Base-by-base conservation (phyloP, 129 eudicot genomes). In the Artemisia tridentata region DNA sequence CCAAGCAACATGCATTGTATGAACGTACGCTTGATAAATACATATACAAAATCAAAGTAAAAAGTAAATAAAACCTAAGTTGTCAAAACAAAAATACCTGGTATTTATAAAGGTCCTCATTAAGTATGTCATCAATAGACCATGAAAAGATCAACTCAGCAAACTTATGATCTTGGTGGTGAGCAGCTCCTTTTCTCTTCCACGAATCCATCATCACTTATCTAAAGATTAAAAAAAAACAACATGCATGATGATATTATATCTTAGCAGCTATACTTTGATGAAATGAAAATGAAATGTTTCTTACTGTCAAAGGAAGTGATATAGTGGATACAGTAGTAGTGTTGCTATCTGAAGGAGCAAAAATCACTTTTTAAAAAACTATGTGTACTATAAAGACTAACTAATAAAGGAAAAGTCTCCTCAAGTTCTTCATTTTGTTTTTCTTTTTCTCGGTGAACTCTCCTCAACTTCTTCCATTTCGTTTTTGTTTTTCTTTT, bases 71-170 rank as follows among this genome's bases (percentile, higher is more conserved):
- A 15, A 23, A 65, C 11, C 53, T 11, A 10, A 45, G 47, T 27
- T 1, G 4, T 5, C 43, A 43, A 11, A 46, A 66, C 0, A 20
- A 46, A 47, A 12, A 20, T 45, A 87, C 93, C 93, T 81, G 84
- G 20, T 81, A 11, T 29, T 56, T 45, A 69, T 81, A 87, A 0
- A 81, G 76, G 29, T 79, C 18, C 9, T 84, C 85, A 56, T 87
- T 67, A 61, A 63, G 50, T 11, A 87, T 81, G 29, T 87, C 89
- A 43, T 79, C 63, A 48, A 81, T 74, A 19, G 93, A 81, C 93
- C 88, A 84, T 13, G 89, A 87, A 56, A 87, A 75, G 65, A 84
- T 72, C 69, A 76, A 45, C 69, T 76, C 74, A 60, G 60, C 79
- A 4, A 87, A 81, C 3, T 34, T 68, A 55, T 60, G 34, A 41